Percentiles rank a stretch among this genome's conserved stretches.
Conservation (phyloP, 768 basidiomycete genomes). For the Phlegmacium glaucopus region DNA sequence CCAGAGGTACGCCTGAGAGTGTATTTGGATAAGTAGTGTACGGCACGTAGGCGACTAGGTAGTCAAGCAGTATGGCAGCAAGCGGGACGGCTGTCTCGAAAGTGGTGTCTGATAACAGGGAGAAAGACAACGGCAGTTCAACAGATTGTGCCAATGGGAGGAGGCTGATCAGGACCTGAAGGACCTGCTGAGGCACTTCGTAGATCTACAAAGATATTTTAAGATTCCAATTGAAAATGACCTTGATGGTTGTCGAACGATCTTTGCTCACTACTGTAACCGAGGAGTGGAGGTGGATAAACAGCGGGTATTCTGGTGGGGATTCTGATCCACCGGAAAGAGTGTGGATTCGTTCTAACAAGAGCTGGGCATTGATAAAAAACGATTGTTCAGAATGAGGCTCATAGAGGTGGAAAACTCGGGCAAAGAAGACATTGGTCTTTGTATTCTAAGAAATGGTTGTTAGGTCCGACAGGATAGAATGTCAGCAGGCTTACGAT, state of each 20-base stretch:
- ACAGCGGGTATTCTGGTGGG: slow-evolving; percentile 1
- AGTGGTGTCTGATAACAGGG: slow-evolving; percentile 24
- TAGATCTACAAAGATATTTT: slow-evolving; percentile 1
- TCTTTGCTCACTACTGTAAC: slow-evolving; percentile 12
- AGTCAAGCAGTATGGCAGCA: slow-evolving; percentile 59
- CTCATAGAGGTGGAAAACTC: slow-evolving; percentile 45
- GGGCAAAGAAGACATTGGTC: slow-evolving; percentile 30
- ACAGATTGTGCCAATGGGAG: neutral
- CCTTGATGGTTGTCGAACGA: too few species aligned
- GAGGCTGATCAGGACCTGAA: slow-evolving; percentile 1
- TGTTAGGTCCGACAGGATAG: slow-evolving; percentile 1
- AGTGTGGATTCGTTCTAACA: slow-evolving; percentile 12
- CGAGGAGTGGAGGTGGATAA: slow-evolving; percentile 9
- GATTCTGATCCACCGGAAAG: neutral
- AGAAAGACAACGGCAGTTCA: slow-evolving; percentile 16
- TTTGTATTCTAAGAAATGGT: slow-evolving; percentile 4
- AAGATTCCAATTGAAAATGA: neutral
- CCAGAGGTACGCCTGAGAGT: slow-evolving; percentile 43
- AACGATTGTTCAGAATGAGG: slow-evolving; percentile 48
- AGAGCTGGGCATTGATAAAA: slow-evolving; percentile 41
- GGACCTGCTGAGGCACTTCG: slow-evolving; percentile 3
- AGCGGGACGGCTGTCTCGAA: slow-evolving; percentile 41
- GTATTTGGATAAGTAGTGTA: slow-evolving; percentile 15
- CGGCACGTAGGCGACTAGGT: slow-evolving; percentile 52
- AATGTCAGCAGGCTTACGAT: slow-evolving; percentile 23